Evolutionary conservation across 2,329 filamentous ascomycete species (phyloP).

Genomic region (Ceratocystis variospora): DNA sequence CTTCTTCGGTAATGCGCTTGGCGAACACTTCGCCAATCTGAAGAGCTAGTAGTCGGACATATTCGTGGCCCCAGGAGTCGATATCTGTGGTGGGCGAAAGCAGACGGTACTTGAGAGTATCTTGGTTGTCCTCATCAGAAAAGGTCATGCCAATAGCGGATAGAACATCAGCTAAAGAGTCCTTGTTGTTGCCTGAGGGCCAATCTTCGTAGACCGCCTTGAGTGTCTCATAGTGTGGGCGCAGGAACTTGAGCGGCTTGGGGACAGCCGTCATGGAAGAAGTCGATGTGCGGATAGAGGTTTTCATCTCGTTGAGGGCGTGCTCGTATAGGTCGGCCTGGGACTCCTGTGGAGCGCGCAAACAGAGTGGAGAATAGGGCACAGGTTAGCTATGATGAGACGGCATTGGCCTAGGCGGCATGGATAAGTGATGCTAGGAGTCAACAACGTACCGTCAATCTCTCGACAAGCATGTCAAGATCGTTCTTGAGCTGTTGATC

Average conservation of each 20-base stretch:
- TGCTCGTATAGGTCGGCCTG: constrained; percentile 81
- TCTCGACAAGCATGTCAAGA: constrained; percentile 94
- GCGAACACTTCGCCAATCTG: constrained; percentile 93
- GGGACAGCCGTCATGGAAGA: constrained; percentile 99
- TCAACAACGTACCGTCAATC: constrained; percentile 55
- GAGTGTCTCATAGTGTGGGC: constrained; percentile 88
- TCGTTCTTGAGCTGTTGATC: constrained; percentile 97
- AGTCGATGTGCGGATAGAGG: constrained; percentile 96
- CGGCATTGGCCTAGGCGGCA: constrained; percentile 4
- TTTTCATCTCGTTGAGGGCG: constrained; percentile 91
- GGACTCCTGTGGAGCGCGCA: constrained; percentile 49
- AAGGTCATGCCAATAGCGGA: constrained; percentile 99
- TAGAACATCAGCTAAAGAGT: constrained; percentile 79
- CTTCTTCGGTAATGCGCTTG: constrained; percentile 73
- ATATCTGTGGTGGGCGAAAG: constrained; percentile 84
- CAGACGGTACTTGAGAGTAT: constrained; percentile 90
- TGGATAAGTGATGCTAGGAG: not conserved
- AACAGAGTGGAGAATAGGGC: not conserved
- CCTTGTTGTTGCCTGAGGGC: constrained; percentile 73
- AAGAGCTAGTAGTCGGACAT: constrained; percentile 84
- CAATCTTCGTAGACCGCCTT: constrained; percentile 81
- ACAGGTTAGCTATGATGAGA: not conserved
- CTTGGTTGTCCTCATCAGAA: constrained; percentile 87
- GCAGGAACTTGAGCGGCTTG: constrained; percentile 93
- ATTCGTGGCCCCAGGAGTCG: constrained; percentile 96